These are phyloP conservation scores for Exophiala sideris DNA, from an alignment of 2,329 filamentous ascomycete species.

Conservation along the genomic window DNA sequence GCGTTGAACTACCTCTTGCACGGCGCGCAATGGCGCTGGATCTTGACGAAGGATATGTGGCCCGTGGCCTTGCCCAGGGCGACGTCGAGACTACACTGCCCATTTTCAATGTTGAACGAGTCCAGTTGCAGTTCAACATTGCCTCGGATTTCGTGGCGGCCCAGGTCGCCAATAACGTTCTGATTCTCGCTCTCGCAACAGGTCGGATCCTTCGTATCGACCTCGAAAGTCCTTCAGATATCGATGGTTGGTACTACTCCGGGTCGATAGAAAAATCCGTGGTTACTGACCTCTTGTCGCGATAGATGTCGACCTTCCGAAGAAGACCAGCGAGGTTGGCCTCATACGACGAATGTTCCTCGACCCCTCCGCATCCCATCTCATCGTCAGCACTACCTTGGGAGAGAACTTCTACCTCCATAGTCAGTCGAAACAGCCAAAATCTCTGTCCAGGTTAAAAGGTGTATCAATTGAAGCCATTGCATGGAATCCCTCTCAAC, in stretches of 20 bases:
- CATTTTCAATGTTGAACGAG: conserved; percentile 91
- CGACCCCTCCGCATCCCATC: conserved; percentile 91
- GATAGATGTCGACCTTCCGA: conserved; percentile 91
- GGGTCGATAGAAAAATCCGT: neutral
- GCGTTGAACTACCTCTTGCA: conserved; percentile 4
- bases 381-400: conserved; percentile 84
- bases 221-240: conserved; percentile 87
- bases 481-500: conserved; percentile 90
- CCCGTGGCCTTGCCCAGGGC: conserved; percentile 60
- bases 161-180: conserved; percentile 94
- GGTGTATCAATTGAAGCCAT: conserved; percentile 84
- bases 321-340: conserved; percentile 84
- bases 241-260: conserved; percentile 67
- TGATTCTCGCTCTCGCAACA: conserved; percentile 87
- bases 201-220: conserved; percentile 92
- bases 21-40: conserved; percentile 65
- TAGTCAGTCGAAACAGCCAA: conserved; percentile 85
- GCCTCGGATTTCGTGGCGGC: conserved; percentile 94
- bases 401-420: conserved; percentile 98
- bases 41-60: conserved; percentile 67
- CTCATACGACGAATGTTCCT: conserved; percentile 95
- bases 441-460: conserved; percentile 75
- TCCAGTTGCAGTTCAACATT: conserved; percentile 90
- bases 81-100: conserved; percentile 64
- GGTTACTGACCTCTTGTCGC: conserved; percentile 1